Base-by-base conservation (phyloP, 2,329 filamentous ascomycete genomes). In the Alternaria gansuensis region DNA sequence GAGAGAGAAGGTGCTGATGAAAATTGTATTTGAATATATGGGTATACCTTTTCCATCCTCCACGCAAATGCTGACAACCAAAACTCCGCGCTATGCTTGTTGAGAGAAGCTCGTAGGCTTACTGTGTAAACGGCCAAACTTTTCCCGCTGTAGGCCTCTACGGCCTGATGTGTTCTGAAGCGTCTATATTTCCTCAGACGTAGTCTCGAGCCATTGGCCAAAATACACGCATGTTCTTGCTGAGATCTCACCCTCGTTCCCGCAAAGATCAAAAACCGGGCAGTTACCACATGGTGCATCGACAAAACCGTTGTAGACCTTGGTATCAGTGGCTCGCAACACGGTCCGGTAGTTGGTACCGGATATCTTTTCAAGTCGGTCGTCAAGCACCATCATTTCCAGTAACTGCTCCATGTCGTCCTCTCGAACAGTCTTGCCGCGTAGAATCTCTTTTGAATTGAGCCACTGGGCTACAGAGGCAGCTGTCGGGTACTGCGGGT, bases 161-260 rank as follows among this genome's bases (percentile, higher is more conserved):
- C 21, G 23, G 5, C 14, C 46, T 26, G 3, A 8, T 51, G 36
- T 23, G 13, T 14, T 3, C 4, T 23, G 13, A 14, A 9, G 4
- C 8, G 11, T 34, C 52, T 56, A 59, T 14, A 48, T 56, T 40
- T 70, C 67, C 39, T 73, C 73, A 1, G 73, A 75, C 33, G 72
- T 65, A 0, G 74, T 75, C 43, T 70, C 70, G 21, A 97, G 78
- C 95, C 95, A 99, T 51, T 88, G 86, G 63, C 90, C 86, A 73
- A 96, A 97, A 75, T 99, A 99, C 53, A 92, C 90, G 78, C 95
- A 99, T 50, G 90, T 96, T 65, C 88, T 90, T 0, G 94, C 92
- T 70, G 90, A 96, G 23, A 99, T 92, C 0, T 93, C 92, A 0
- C 94, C 94, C 6, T 92, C 93, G 60, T 96, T 92, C 65, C 92